Conservation (phyloP, 768 basidiomycete species). For the Rhodotorula kratochvilovae region DNA sequence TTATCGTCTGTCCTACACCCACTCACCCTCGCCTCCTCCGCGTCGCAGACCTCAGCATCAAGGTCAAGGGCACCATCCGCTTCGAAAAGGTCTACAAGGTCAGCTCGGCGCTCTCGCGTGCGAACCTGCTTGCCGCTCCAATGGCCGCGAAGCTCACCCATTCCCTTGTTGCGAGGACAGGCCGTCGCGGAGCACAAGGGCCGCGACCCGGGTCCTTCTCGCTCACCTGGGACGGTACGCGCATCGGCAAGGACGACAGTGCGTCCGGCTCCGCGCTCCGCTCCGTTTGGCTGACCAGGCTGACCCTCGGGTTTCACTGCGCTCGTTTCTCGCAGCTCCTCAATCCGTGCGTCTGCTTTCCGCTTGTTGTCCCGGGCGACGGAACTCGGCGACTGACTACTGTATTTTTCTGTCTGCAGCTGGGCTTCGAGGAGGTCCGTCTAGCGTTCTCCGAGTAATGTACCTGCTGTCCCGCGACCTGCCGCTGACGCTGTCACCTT, state of each 20-base stretch:
- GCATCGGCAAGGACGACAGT: background rate
- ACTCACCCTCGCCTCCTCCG: background rate
- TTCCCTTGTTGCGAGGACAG: background rate
- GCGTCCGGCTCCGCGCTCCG: background rate
- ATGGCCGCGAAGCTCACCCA: background rate
- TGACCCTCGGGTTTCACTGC: too few relatives aligned
- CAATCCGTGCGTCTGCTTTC: background rate
- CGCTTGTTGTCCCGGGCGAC: too few relatives aligned
- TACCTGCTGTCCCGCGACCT: too few relatives aligned
- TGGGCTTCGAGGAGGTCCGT: constrained; percentile 6
- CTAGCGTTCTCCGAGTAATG: background rate
- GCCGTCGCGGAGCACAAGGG: background rate
- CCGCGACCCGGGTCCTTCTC: background rate
- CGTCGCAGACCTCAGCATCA: background rate
- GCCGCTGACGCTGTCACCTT: too few relatives aligned
- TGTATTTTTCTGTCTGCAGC: background rate
- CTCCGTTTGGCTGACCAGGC: background rate
- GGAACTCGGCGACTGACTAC: too few relatives aligned
- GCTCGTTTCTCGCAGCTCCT: background rate
- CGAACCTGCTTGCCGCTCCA: too few relatives aligned
- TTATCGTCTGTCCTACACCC: background rate
- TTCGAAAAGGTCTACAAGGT: constrained; percentile 4
- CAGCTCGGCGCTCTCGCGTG: background rate
- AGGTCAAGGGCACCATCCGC: background rate
- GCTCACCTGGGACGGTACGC: background rate